phyloP scores from a whole-genome alignment of 2,329 filamentous ascomycete genomes.

The Xylaria sp. region DNA sequence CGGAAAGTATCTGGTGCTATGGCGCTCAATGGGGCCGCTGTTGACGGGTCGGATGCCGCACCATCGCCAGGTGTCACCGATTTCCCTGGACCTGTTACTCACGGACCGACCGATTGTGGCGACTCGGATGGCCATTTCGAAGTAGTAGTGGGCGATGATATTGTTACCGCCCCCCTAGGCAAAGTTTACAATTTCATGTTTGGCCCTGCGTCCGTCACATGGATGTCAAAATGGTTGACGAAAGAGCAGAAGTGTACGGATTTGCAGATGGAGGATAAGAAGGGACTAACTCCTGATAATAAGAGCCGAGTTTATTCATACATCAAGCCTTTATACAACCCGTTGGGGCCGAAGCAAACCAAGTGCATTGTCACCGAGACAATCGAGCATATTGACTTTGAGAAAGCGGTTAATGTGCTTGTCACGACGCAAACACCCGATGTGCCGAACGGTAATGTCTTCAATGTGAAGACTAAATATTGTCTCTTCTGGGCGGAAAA shows the following conservation, averaged over 20 bases:
- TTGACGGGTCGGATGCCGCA: conserved; percentile 64
- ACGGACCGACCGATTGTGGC: conserved; percentile 86
- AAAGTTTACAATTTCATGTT: conserved; percentile 93
- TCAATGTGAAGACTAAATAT: conserved; percentile 92
- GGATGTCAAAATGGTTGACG: conserved; percentile 87
- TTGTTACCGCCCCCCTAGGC: conserved; percentile 86
- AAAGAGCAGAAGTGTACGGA: conserved; percentile 91
- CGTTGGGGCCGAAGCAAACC: conserved; percentile 92
- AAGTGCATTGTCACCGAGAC: conserved; percentile 91
- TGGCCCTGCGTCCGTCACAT: conserved; percentile 79
- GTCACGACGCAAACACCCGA: conserved; percentile 91
- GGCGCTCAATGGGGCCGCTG: conserved; percentile 56
- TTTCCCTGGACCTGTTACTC: conserved; percentile 85
- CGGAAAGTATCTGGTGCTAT: conserved; percentile 77
- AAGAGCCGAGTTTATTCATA: conserved; percentile 82
- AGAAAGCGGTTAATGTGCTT: conserved; percentile 85
- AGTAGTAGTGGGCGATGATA: conserved; percentile 84
- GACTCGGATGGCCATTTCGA: conserved; percentile 85
- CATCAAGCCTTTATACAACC: conserved; percentile 86
- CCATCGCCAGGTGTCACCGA: conserved; percentile 63
- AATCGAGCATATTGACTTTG: conserved; percentile 85
- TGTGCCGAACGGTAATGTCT: conserved; percentile 92
- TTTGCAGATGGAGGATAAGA: conserved; percentile 87
- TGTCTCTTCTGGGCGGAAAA: conserved; percentile 92
- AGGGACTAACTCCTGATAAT: conserved; percentile 79